Percentiles rank a stretch among this genome's conserved stretches.
These are phyloP conservation scores for Grosmannia huntii DNA, from an alignment of 2,329 filamentous ascomycete genomes.

Conservation along the genomic window DNA sequence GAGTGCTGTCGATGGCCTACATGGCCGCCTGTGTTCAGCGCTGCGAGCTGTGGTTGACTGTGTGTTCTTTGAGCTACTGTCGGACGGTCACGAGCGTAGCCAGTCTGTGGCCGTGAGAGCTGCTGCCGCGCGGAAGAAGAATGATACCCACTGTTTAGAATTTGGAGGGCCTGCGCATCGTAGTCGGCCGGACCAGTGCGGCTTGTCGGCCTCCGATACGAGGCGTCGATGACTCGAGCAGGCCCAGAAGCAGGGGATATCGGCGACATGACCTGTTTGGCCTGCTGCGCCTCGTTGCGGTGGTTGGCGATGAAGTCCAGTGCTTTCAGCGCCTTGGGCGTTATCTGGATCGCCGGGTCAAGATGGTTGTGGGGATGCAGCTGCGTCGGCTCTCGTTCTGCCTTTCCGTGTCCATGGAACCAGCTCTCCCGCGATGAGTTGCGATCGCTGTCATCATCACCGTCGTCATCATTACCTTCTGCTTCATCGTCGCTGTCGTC, in stretches of 20 bases:
- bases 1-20: background rate
- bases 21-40: conserved; percentile 24
- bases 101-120: conserved; percentile 37
- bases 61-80: conserved; percentile 29
- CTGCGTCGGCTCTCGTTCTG: background rate
- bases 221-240: background rate
- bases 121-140: conserved; percentile 4
- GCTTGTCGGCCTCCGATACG: conserved; percentile 17
- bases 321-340: conserved; percentile 34
- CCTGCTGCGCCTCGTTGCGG: conserved; percentile 14
- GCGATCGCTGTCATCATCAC: conserved; percentile 13
- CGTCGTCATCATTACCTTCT: conserved; percentile 14
- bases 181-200: conserved; percentile 19
- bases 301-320: conserved; percentile 37
- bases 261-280: conserved; percentile 4
- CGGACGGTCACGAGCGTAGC: conserved; percentile 36
- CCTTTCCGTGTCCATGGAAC: background rate
- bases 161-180: conserved; percentile 21
- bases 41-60: conserved; percentile 34
- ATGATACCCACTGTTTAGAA: conserved; percentile 18
- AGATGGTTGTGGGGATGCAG: background rate
- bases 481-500: conserved; percentile 12
- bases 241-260: background rate
- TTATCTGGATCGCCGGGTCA: conserved; percentile 20
- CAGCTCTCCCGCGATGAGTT: conserved; percentile 9